These are phyloP conservation scores for Capsicum chinense DNA, from an alignment of 257 asterid genomes.

Conservation along the genomic window DNA sequence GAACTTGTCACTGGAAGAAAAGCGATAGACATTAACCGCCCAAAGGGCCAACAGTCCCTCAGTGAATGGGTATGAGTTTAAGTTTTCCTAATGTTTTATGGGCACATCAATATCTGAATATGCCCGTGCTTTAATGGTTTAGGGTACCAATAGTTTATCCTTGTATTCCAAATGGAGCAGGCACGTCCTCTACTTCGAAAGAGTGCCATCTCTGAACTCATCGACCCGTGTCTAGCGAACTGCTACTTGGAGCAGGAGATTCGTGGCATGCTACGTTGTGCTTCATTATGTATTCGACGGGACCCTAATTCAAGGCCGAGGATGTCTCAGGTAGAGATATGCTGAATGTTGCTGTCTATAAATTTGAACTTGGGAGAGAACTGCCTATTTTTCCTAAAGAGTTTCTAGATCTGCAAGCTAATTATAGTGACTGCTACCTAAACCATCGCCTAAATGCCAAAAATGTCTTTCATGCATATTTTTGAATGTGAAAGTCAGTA, in stretches of 20 bases:
- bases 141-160: background rate
- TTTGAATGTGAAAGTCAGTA: too few species aligned
- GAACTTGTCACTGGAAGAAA: constrained; percentile 88
- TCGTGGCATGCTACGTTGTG: constrained; percentile 61
- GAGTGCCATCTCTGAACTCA: constrained; percentile 44
- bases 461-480: too few species aligned
- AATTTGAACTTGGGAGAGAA: background rate
- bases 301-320: constrained; percentile 79
- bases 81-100: background rate
- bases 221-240: constrained; percentile 62
- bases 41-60: constrained; percentile 86
- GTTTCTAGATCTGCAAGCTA: background rate
- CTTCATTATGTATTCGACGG: constrained; percentile 65
- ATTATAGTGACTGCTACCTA: background rate
- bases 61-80: constrained; percentile 74
- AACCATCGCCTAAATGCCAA: background rate
- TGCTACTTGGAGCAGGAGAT: constrained; percentile 66
- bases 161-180: constrained; percentile 40
- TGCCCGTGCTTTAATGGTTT: background rate
- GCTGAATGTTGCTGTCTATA: background rate
- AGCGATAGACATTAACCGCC: constrained; percentile 71
- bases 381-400: background rate
- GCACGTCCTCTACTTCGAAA: constrained; percentile 79
- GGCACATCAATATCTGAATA: background rate
- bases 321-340: constrained; percentile 76